Base-by-base conservation (phyloP, 2,329 filamentous ascomycete species). In the Volutella citrinella region DNA sequence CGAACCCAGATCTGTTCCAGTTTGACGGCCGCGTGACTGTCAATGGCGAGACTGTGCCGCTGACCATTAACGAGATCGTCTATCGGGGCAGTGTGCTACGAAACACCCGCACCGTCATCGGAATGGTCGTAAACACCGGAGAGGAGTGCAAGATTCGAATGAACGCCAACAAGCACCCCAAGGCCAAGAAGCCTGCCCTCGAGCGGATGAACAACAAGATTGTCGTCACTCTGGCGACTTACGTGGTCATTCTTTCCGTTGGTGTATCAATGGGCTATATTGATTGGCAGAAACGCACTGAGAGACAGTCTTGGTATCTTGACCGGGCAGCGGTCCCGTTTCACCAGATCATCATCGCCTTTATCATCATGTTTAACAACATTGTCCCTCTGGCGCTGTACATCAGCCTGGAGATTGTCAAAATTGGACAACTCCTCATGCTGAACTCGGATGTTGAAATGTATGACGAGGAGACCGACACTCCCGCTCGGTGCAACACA, bases 311-410 rank as follows among this genome's bases (percentile, higher is more conserved):
- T 3, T 95, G 85, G 83, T 96, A 95, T 52, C 67, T 96, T 13
- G 60, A 70, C 5, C 63, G 78, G 34, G 83, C 87, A 1, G 72
- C 69, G 5, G 87, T 95, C n/a, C 71, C 76, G 2, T 85, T 87
- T 49, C 78, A 87, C 46, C 81, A 89, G 20, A 88, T 94, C 40
- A 82, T 96, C 45, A 82, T 91, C 18, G 89, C 87, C 1, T 96
- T 89, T 57, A 80, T 95, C 47, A 95, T 97, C 63, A 91, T 95
- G 80, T 95, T 95, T 65, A 97, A 96, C 61, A 97, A 93, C 23
- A 80, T 95, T 64, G 90, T 96, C 39, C 91, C 91, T 0, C 74
- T 97, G 12, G 88, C 89, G 0, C 73, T 97, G 1, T 97, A 95
- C 49, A 87, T 97, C 49, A 93, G 83, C 56, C 70, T 97, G 59